A percentile compares a stretch with the other conserved stretches of the same genome.
phyloP scores from a whole-genome alignment of 2,329 filamentous ascomycete genomes.

The Macroventuria anomochaeta region DNA sequence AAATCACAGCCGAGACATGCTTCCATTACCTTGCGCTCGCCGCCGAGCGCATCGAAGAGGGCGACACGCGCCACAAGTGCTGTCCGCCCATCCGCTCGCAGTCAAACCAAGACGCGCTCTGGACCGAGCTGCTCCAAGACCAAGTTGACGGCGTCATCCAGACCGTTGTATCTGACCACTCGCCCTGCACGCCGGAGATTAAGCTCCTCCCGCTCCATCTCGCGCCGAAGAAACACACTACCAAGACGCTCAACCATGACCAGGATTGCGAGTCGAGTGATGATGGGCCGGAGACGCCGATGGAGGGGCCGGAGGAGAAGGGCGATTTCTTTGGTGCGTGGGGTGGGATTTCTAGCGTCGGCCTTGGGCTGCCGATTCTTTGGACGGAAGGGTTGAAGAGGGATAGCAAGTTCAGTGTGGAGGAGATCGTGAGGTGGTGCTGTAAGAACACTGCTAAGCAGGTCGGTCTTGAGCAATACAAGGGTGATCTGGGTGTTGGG shows the following conservation, averaged over 20 bases:
- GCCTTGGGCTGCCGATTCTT: slow-evolving; percentile 88
- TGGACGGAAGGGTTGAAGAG: slow-evolving; percentile 76
- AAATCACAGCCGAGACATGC: slow-evolving; percentile 93
- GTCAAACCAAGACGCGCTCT: slow-evolving; percentile 82
- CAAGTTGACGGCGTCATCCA: slow-evolving; percentile 76
- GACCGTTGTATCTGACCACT: slow-evolving; percentile 94
- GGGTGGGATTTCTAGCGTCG: slow-evolving; percentile 95
- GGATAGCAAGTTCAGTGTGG: slow-evolving; percentile 62
- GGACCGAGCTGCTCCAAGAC: slow-evolving; percentile 72
- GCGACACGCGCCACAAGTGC: slow-evolving; percentile 93
- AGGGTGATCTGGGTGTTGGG: slow-evolving; percentile 80
- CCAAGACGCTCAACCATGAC: slow-evolving; percentile 40
- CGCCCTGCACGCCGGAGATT: slow-evolving; percentile 91
- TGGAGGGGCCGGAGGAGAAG: slow-evolving; percentile 50
- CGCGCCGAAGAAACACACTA: slow-evolving; percentile 54
- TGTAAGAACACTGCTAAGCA: slow-evolving; percentile 85
- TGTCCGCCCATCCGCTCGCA: slow-evolving; percentile 87
- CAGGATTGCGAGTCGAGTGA: slow-evolving; percentile 46
- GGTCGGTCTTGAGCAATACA: slow-evolving; percentile 80
- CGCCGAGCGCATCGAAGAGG: slow-evolving; percentile 79
- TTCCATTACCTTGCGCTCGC: slow-evolving; percentile 92
- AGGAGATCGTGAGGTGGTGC: slow-evolving; percentile 86
- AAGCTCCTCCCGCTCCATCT: slow-evolving; percentile 82
- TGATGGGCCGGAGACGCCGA: slow-evolving; percentile 35
- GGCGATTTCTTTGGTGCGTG: slow-evolving; percentile 96